These are phyloP conservation scores for Lasiodiplodia sp. DNA, from an alignment of 2,329 filamentous ascomycete species.

Conservation along the genomic window DNA sequence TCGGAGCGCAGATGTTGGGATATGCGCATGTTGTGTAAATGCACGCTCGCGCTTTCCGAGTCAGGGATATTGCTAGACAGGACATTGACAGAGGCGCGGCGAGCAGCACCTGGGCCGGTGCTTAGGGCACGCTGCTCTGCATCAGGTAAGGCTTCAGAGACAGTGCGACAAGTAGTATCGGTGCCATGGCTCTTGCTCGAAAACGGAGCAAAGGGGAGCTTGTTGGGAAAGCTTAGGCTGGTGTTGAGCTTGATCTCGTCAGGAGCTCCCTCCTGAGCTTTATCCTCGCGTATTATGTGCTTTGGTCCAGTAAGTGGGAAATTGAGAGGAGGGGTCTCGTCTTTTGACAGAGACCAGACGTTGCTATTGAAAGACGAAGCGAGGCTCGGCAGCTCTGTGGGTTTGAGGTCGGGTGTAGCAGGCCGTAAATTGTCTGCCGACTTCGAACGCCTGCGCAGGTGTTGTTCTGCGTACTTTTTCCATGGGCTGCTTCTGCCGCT, in stretches of 20 bases:
- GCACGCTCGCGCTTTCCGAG: constrained; percentile 36
- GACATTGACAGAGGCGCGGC: constrained; percentile 5
- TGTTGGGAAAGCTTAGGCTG: neutral
- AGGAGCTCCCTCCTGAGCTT: neutral
- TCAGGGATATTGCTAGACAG: constrained; percentile 10
- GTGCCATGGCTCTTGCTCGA: neutral
- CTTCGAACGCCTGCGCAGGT: constrained; percentile 6
- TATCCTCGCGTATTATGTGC: neutral
- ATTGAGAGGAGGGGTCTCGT: neutral
- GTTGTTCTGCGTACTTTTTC: constrained; percentile 20
- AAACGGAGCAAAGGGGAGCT: neutral
- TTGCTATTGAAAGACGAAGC: constrained; percentile 1
- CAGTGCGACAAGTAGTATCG: neutral
- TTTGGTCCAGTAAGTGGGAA: neutral
- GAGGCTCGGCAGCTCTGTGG: neutral
- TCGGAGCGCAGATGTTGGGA: constrained; percentile 54
- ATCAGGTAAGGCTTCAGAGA: constrained; percentile 30
- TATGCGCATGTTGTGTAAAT: constrained; percentile 54
- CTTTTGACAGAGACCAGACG: neutral
- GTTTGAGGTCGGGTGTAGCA: neutral
- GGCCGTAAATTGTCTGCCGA: neutral
- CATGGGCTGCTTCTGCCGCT: constrained; percentile 4
- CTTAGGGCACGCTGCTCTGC: constrained; percentile 32
- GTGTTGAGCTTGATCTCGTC: neutral
- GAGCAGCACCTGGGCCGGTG: neutral